Percentiles rank a stretch among this genome's conserved stretches.
Evolutionary conservation across 352 stramenopile genomes (phyloP).

Genomic region (Phytophthora chlamydospora): DNA sequence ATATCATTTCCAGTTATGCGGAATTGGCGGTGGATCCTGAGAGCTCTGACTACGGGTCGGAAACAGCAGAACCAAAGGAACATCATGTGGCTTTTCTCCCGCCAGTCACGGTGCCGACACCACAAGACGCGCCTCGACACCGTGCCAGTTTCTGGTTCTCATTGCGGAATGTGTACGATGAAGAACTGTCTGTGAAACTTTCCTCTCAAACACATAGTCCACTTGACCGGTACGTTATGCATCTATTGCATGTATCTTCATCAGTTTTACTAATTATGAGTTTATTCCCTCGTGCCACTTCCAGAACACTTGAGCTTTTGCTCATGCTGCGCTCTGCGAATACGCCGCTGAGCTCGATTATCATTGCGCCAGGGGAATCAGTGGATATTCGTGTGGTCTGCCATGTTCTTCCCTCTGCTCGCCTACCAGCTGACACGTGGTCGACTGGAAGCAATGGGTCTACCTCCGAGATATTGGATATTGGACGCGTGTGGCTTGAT

Average conservation of each 20-base stretch:
- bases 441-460: conserved; percentile 36
- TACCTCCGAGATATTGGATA: conserved; percentile 58
- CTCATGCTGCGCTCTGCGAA: conserved; percentile 86
- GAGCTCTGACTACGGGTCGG: conserved; percentile 55
- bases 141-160: conserved; percentile 86
- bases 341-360: conserved; percentile 65
- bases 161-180: conserved; percentile 86
- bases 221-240: conserved; percentile 51
- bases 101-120: conserved; percentile 72
- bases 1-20: conserved; percentile 88
- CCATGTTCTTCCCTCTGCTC: conserved; percentile 68
- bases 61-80: conserved; percentile 30
- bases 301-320: conserved; percentile 72
- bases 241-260: conserved; percentile 1
- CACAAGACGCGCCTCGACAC: conserved; percentile 51
- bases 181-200: conserved; percentile 78
- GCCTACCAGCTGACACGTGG: conserved; percentile 56
- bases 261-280: conserved; percentile 13
- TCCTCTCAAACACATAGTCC: conserved; percentile 46
- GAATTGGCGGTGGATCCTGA: conserved; percentile 81
- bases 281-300: conserved; percentile 3
- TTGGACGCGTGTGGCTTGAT: conserved; percentile 71
- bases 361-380: conserved; percentile 78
- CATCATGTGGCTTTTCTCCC: conserved; percentile 73
- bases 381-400: conserved; percentile 87